These are phyloP conservation scores for Coemansia interrupta DNA, from an alignment of 192 early-diverging fungal genomes.

Conservation along the genomic window DNA sequence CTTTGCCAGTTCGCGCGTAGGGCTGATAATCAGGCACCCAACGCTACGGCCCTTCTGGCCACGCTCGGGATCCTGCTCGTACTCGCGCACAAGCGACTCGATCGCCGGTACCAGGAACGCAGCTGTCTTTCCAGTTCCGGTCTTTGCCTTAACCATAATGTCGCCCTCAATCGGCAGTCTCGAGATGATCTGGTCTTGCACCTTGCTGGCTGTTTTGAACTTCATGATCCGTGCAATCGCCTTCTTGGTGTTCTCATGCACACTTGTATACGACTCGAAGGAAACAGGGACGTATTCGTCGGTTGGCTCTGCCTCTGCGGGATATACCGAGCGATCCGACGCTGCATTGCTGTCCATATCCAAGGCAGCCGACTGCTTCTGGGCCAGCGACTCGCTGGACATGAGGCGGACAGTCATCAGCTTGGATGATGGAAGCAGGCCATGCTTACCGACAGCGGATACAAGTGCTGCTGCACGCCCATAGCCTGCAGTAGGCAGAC, in stretches of 20 bases:
- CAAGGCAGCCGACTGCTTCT: not conserved
- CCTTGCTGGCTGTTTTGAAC: conserved; percentile 75
- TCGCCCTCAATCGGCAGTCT: conserved; percentile 68
- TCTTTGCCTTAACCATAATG: conserved; percentile 92
- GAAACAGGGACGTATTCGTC: conserved; percentile 54
- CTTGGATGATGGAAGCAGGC: no score
- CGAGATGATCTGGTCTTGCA: conserved; percentile 79
- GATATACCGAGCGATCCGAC: not conserved
- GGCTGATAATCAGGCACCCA: conserved; percentile 74
- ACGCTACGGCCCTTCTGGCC: conserved; percentile 52
- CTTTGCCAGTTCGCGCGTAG: conserved; percentile 87
- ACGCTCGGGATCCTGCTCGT: conserved; percentile 61
- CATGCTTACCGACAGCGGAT: no score
- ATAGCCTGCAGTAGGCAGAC: conserved; percentile 10
- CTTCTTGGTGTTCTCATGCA: conserved; percentile 49
- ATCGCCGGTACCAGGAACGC: conserved; percentile 92
- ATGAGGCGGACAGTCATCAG: not conserved
- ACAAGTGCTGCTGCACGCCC: not conserved
- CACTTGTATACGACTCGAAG: conserved; percentile 54
- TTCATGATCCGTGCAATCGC: conserved; percentile 65
- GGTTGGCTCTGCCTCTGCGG: not conserved
- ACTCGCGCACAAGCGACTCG: conserved; percentile 62
- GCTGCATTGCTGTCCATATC: not conserved
- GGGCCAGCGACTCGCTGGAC: conserved; percentile 29
- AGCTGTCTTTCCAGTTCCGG: conserved; percentile 94